Base-by-base conservation (phyloP, 2,329 filamentous ascomycete species). In the Stagonosporopsis vannaccii region DNA sequence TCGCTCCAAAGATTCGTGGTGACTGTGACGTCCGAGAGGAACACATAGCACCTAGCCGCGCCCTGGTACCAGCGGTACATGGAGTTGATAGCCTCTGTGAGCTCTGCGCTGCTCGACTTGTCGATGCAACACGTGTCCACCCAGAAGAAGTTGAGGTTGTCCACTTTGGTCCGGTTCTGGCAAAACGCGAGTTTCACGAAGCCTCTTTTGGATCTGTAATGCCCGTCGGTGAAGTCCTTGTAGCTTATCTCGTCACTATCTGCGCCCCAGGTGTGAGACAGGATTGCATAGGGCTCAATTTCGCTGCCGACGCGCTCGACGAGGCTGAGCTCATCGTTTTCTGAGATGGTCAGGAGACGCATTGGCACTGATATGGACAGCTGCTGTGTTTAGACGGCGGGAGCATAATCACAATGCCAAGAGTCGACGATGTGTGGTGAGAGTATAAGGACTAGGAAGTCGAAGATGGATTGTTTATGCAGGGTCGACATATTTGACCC, bases 261-360 rank as follows among this genome's bases (percentile, higher is more conserved):
- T 11, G 22, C 13, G 2, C 49, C 49, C 52, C 58, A 63, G 3
- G 56, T 63, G 19, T 63, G 61, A 1, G 61, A 61, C 2, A 63
- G 51, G 2, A 61, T 61, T 3, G 61, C 56, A n/a, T 63, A 63
- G 7, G 37, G 37, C 37, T 40, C 37, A 4, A 40, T 23, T 9
- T 36, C 33, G n/a, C 17, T 36, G 17, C 33, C 33, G n/a, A 36
- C 33, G 33, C 33, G 33, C 9, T 36, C 33, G 4, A 36, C 33
- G 13, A 36, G 33, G 33, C 33, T 19, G 17, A 36, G 33, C 37
- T 40, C 37, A 12, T 40, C 20, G 11, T 40, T 40, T 15, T 25
- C 37, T 23, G 37, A 13, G 37, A 40, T 20, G 19, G 37, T 40
- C 20, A 40, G 20, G 20, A 40, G 37, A 12, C 37, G 37, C 37